Evolutionary conservation across 129 eudicot species (phyloP), one percentile per base, ranked within the genome.

Genomic region (Centella asiatica): DNA sequence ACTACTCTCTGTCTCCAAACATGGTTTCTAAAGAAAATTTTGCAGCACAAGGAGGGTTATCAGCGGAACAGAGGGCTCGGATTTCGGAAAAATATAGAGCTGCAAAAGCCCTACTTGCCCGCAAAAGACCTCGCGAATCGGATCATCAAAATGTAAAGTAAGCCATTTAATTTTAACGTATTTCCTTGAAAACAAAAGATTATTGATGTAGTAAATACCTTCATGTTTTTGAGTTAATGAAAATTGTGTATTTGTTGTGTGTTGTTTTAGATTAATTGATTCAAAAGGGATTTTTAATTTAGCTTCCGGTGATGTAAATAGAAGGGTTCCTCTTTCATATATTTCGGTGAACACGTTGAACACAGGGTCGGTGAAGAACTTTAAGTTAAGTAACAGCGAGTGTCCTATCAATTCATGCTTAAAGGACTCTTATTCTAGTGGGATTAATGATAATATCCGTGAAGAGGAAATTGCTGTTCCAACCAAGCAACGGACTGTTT

Each of bases 21-120:
- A 76, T 67, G 64, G 74, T 62, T 67, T 63, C 69, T 71, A 74
- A 71, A 59, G 88, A 83, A 68, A 80, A 74, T 52, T 20, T 40
- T 51, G 0, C 27, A 18, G 74, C 17, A 20, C 33, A 45, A 22
- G 81, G 77, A 22, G 78, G 66, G 64, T 66, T 84, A 72, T 81
- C 99, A 24, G 88, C 77, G 18, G 86, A 92, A 66, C 95, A 92
- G 70, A 70, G 79, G 29, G 88, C 92, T 74, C 90, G 99, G 57
- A 92, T 92, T 67, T 81, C 99, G 53, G 66, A 65, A 53, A 87
- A 77, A n/a, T 92, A 75, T 55, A 74, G 73, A 76, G 85, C 95
- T 20, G 96, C 96, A 19, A 92, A 92, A 73, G 95, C 92, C 60
- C 78, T 87, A 44, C 83, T 76, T 18, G 74, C 76, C 19, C 94